Percentiles rank a stretch among this genome's conserved stretches.
These are phyloP conservation scores for Filosporella fistucella DNA, from an alignment of 495 filamentous ascomycete species.

Conservation along the genomic window DNA sequence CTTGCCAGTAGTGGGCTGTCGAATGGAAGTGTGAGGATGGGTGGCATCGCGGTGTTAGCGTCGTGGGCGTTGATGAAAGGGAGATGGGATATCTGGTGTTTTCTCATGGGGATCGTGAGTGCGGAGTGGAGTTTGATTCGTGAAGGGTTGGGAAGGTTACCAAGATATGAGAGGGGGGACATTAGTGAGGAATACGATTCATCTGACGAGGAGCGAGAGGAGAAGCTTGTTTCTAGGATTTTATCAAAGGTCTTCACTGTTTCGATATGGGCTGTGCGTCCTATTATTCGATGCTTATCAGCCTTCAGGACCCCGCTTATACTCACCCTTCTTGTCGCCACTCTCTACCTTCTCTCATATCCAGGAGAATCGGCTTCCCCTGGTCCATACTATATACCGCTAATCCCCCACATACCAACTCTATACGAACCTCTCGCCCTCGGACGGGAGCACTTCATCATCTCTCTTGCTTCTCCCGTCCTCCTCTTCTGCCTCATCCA, in stretches of 20 bases:
- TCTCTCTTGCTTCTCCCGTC: constrained; percentile 45
- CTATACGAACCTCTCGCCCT: constrained; percentile 5
- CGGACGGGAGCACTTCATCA: constrained; percentile 45
- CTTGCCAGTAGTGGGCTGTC: constrained; percentile 52
- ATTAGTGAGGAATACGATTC: too few species aligned
- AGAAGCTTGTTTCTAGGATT: too few species aligned
- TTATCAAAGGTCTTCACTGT: neutral
- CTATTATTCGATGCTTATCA: too few species aligned
- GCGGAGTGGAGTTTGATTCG: constrained; percentile 49
- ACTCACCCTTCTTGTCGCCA: neutral
- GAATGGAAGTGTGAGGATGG: constrained; percentile 39
- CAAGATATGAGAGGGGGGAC: too few species aligned
- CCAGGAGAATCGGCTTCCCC: constrained; percentile 18
- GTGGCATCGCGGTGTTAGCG: constrained; percentile 22
- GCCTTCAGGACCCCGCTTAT: neutral
- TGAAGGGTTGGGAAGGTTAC: too few species aligned
- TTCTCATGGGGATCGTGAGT: constrained; percentile 52
- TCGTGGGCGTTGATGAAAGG: constrained; percentile 49
- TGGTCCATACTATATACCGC: constrained; percentile 15
- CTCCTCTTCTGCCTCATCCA: constrained; percentile 51
- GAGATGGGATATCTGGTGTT: constrained; percentile 39
- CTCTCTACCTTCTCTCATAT: constrained; percentile 33
- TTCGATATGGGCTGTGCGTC: too few species aligned
- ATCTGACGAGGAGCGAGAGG: too few species aligned
- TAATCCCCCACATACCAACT: constrained; percentile 5